A percentile compares a stretch with the other conserved stretches of the same genome.
Evolutionary conservation across 2,329 filamentous ascomycete species (phyloP).

Genomic region (Colletotrichum lindemuthianum): DNA sequence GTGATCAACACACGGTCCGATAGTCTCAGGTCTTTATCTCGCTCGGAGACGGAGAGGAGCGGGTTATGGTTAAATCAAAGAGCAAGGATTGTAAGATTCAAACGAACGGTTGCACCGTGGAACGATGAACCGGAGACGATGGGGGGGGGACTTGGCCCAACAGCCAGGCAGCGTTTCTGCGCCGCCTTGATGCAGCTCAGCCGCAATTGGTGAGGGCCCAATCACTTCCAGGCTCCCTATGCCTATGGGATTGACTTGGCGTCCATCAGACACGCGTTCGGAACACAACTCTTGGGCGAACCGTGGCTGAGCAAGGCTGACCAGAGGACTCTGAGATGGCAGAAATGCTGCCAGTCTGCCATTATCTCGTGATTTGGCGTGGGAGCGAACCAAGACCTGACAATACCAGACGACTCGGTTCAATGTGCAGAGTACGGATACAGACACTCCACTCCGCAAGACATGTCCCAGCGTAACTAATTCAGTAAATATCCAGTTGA

Average conservation of each 20-base stretch:
- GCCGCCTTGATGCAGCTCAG: slow-evolving; percentile 26
- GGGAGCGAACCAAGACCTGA: too few species aligned
- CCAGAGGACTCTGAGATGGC: slow-evolving; percentile 21
- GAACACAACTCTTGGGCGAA: slow-evolving; percentile 10
- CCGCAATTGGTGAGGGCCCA: slow-evolving; percentile 8
- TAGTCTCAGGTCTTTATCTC: background rate
- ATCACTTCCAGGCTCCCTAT: background rate
- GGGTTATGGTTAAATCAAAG: slow-evolving; percentile 29
- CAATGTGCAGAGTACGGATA: too few species aligned
- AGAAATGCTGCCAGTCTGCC: background rate
- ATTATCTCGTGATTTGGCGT: background rate
- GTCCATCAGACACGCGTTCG: slow-evolving; percentile 26
- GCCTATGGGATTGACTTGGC: slow-evolving; percentile 1
- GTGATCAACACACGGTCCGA: background rate
- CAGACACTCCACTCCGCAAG: too few species aligned
- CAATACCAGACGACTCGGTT: too few species aligned
- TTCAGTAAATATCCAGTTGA: too few species aligned
- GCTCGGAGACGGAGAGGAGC: background rate
- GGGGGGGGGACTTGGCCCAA: slow-evolving; percentile 1
- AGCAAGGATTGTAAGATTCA: slow-evolving; percentile 6
- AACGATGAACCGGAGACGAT: slow-evolving; percentile 5
- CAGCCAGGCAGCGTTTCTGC: slow-evolving; percentile 23
- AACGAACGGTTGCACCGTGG: slow-evolving; percentile 14
- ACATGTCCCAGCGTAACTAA: too few species aligned
- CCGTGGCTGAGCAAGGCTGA: slow-evolving; percentile 35